Evolutionary conservation across 495 filamentous ascomycete genomes (phyloP).

Genomic region (Tuber borchii): DNA sequence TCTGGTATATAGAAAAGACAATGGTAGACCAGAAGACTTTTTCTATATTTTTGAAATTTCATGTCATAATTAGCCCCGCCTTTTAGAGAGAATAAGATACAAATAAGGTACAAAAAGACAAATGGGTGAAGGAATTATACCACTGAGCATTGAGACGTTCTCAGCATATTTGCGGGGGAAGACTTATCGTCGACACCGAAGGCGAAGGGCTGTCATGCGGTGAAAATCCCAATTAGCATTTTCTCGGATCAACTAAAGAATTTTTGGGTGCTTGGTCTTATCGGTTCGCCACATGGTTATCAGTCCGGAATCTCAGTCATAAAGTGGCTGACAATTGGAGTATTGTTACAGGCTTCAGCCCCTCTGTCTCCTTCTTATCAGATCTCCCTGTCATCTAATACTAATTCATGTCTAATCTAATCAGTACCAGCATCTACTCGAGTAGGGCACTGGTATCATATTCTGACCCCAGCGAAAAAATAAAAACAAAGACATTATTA

Average conservation of each 20-base stretch:
- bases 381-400: not conserved
- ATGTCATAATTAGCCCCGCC: slow-evolving; percentile 17
- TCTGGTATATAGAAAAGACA: slow-evolving; percentile 16
- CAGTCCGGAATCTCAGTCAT: not conserved
- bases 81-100: slow-evolving; percentile 12
- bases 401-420: not conserved
- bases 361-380: not conserved
- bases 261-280: not conserved
- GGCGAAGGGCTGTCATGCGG: not conserved
- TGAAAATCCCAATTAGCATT: not conserved
- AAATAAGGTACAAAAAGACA: slow-evolving; percentile 7
- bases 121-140: slow-evolving; percentile 12
- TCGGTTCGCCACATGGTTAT: not conserved
- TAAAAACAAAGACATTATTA: not conserved
- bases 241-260: not conserved
- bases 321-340: not conserved
- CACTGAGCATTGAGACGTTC: slow-evolving; percentile 20
- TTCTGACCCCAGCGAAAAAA: not conserved
- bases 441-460: not conserved
- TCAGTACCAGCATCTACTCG: not conserved
- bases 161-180: slow-evolving; percentile 27
- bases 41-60: slow-evolving; percentile 9
- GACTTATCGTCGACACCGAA: slow-evolving; percentile 10
- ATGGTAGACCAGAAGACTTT: slow-evolving; percentile 20
- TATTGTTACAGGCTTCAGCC: not conserved